These are phyloP conservation scores for Pilaira anomala DNA, from an alignment of 192 early-diverging fungal genomes.

Conservation along the genomic window DNA sequence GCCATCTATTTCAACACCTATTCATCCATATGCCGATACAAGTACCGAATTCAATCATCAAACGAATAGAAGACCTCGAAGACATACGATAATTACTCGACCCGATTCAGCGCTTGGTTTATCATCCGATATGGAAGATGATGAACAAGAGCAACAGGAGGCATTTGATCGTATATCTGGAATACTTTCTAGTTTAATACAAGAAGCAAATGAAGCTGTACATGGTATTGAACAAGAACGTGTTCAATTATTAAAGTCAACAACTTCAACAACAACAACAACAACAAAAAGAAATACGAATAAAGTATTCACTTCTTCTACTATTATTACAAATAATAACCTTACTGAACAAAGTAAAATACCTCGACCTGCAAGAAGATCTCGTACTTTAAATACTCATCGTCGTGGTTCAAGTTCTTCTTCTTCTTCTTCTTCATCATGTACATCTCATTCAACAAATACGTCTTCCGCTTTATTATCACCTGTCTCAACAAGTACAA, in stretches of 20 bases:
- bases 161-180: conserved; percentile 34
- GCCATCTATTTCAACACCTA: conserved; percentile 17
- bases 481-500: conserved; percentile 1
- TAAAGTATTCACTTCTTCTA: neutral
- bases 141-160: conserved; percentile 20
- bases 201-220: conserved; percentile 34
- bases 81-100: conserved; percentile 10
- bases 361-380: conserved; percentile 16
- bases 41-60: neutral
- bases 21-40: neutral
- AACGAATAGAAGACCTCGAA: neutral
- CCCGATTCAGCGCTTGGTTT: conserved; percentile 20
- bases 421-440: neutral
- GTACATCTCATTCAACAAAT: neutral
- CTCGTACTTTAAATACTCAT: neutral
- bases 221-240: conserved; percentile 14
- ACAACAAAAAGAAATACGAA: conserved; percentile 1
- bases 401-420: neutral
- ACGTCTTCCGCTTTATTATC: conserved; percentile 6
- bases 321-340: neutral
- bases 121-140: conserved; percentile 13
- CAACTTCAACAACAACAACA: neutral
- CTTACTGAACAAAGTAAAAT: neutral
- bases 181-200: conserved; percentile 27
- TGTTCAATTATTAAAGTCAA: conserved; percentile 3